phyloP scores from a whole-genome alignment of 2,329 filamentous ascomycete species.

The Epichloe typhina region DNA sequence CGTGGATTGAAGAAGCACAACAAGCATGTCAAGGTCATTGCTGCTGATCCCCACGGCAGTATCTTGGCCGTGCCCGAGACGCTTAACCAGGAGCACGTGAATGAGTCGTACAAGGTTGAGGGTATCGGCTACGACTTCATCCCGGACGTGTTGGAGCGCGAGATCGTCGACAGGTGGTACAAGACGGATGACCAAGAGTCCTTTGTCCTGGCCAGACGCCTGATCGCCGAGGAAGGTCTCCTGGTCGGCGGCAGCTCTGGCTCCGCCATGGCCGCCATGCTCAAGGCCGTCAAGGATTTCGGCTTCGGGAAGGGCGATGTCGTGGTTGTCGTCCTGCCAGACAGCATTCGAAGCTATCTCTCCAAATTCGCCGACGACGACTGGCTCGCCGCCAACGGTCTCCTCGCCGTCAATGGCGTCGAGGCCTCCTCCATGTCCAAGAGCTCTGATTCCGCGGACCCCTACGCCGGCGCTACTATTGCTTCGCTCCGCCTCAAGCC shows the following conservation, averaged over 20 bases:
- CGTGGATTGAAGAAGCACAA: conserved; percentile 81
- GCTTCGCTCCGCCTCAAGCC: conserved; percentile 79
- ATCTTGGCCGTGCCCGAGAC: conserved; percentile 71
- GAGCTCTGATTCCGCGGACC: conserved; percentile 38
- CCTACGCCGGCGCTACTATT: conserved; percentile 69
- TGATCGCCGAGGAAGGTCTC: conserved; percentile 90
- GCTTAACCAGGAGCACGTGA: conserved; percentile 68
- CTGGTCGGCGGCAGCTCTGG: conserved; percentile 89
- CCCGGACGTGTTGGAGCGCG: conserved; percentile 77
- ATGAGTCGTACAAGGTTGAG: conserved; percentile 92
- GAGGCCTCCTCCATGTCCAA: conserved; percentile 31
- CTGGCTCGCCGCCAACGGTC: conserved; percentile 94
- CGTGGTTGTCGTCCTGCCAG: conserved; percentile 81
- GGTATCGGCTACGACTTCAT: conserved; percentile 98
- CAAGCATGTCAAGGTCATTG: conserved; percentile 71
- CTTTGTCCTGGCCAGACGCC: conserved; percentile 74
- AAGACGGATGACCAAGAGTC: conserved; percentile 92
- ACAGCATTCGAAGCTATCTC: conserved; percentile 94
- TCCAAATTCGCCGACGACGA: conserved; percentile 98
- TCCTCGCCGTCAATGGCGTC: conserved; percentile 50
- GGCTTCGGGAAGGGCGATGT: conserved; percentile 72
- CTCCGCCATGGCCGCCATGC: conserved; percentile 73
- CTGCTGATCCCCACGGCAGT: conserved; percentile 84
- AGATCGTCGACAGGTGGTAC: conserved; percentile 84
- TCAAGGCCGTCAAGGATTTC: conserved; percentile 64